phyloP scores from a whole-genome alignment of 257 asterid species.

The Catharanthus roseus region DNA sequence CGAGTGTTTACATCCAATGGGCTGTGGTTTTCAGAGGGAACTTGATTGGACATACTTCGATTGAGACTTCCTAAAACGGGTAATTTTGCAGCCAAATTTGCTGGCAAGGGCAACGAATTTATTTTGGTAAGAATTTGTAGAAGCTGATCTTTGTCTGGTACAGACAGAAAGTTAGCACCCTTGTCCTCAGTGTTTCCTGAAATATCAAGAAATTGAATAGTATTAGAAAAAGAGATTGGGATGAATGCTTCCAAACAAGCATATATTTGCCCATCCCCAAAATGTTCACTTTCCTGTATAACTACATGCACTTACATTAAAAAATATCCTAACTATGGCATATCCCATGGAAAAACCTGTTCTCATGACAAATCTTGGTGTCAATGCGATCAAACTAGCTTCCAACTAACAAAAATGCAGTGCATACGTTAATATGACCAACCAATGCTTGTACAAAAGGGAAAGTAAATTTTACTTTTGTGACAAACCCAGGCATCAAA shows the following conservation, averaged over 20 bases:
- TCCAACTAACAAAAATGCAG: background rate
- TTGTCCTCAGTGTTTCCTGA: constrained; percentile 48
- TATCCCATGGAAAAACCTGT: background rate
- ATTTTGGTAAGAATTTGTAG: constrained; percentile 57
- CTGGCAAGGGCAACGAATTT: constrained; percentile 59
- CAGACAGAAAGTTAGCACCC: constrained; percentile 27
- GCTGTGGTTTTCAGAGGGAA: constrained; percentile 33
- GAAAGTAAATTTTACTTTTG: background rate
- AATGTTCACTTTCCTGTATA: background rate
- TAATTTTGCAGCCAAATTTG: constrained; percentile 35
- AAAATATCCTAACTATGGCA: background rate
- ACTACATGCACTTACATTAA: background rate
- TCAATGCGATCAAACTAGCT: background rate
- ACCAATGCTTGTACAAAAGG: background rate
- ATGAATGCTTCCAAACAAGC: background rate
- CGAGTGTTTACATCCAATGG: constrained; percentile 27
- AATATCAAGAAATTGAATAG: constrained; percentile 3
- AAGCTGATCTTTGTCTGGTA: constrained; percentile 59
- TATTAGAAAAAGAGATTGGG: background rate
- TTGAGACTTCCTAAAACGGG: constrained; percentile 30
- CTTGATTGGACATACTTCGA: constrained; percentile 26
- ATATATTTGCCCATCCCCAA: background rate
- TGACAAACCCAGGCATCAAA: background rate
- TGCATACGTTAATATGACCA: background rate
- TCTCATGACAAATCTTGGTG: background rate